A percentile compares a stretch with the other conserved stretches of the same genome.
Conservation (phyloP, 345 rosid genomes). For the Anacardium occidentale region DNA sequence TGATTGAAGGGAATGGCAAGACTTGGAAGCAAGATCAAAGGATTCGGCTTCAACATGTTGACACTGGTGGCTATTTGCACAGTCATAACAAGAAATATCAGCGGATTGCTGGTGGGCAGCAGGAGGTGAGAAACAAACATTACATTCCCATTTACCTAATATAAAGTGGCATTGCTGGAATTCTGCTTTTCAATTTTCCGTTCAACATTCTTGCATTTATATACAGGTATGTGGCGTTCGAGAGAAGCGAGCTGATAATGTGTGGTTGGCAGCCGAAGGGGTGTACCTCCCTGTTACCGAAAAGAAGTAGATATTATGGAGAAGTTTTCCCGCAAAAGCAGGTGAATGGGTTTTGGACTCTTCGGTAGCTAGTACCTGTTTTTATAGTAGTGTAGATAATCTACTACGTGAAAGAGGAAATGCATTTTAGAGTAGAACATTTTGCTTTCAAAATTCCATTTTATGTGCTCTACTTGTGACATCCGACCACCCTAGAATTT, state of each 20-base stretch:
- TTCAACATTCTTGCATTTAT: slow-evolving; percentile 6
- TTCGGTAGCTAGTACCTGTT: slow-evolving; percentile 36
- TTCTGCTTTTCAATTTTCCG: not conserved
- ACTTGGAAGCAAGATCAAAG: slow-evolving; percentile 93
- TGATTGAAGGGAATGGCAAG: slow-evolving; percentile 87
- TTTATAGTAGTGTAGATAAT: slow-evolving; percentile 17
- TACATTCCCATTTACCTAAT: not conserved
- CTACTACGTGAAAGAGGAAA: not conserved
- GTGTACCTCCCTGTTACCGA: slow-evolving; percentile 77
- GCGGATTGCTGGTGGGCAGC: slow-evolving; percentile 99
- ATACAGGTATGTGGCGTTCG: slow-evolving; percentile 84
- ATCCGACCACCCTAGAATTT: slow-evolving; percentile 11
- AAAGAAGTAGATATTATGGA: slow-evolving; percentile 41
- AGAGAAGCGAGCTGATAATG: slow-evolving; percentile 80
- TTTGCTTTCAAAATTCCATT: slow-evolving; percentile 10
- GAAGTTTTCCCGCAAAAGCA: slow-evolving; percentile 23
- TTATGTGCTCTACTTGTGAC: not conserved
- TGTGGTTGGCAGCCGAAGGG: slow-evolving; percentile 98
- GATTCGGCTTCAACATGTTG: slow-evolving; percentile 90
- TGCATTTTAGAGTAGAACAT: slow-evolving; percentile 7
- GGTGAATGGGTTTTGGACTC: slow-evolving; percentile 40
- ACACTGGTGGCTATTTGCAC: slow-evolving; percentile 90
- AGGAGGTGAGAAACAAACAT: slow-evolving; percentile 62
- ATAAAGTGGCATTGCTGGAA: not conserved
- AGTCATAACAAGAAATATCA: slow-evolving; percentile 96